Evolutionary conservation across 2,329 filamentous ascomycete genomes (phyloP), one percentile per base, ranked within the genome.

Genomic region (Thielaviopsis ethacetica): DNA sequence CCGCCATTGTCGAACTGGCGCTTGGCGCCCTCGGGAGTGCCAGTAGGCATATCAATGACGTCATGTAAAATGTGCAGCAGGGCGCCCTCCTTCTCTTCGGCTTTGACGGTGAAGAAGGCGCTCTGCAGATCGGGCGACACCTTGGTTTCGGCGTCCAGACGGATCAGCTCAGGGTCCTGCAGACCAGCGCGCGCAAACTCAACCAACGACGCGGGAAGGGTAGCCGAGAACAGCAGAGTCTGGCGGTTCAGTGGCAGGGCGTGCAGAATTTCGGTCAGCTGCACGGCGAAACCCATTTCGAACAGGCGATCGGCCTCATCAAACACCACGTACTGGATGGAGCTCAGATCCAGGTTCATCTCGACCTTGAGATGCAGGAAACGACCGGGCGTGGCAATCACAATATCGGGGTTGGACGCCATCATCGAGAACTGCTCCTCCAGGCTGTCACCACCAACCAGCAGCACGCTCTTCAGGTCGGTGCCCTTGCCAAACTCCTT

Each of bases 291-390:
- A 65, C 93, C 94, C 91, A 98, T 96, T 69, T 98, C 93, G 71
- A 98, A 98, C 21, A 98, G 76, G 58, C 93, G 82, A 76, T 98
- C 93, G 1, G 93, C 93, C 71, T 98, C 93, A 68, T 98, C 93
- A 63, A 98, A 98, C 9, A 98, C 93, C 24, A 95, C 88, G 67
- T 98, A 98, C 65, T 83, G 81, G 62, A 98, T 85, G 3, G 89
- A 95, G 0, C 85, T 89, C n/a, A 98, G 74, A 67, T 96, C 88
- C 57, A 98, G 72, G 10, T 79, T 78, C 94, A 98, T 98, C 69
- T 98, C 93, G 21, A 97, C 91, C 72, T 97, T 94, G 63, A 98
- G 73, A 76, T 98, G 93, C 64, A 98, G 75, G 66, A 98, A 98
- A 65, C 93, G 88, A 70, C 94, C 93, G 0, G 93, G 93, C 0